Conservation (phyloP, 148 eudicot genomes). For the Persicaria maculosa region DNA sequence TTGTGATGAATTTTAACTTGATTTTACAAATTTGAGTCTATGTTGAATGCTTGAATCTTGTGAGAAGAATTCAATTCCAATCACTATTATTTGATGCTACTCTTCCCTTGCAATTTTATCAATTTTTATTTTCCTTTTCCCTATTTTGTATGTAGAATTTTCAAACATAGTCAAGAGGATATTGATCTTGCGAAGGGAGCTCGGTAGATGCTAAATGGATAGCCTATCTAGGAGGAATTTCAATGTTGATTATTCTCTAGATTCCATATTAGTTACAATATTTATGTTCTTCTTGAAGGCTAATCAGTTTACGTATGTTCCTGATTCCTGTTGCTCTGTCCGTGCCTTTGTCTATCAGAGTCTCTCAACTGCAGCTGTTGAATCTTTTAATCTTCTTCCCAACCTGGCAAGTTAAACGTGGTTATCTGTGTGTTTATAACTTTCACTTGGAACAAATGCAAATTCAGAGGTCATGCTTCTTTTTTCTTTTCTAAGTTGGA, state of each 20-base stretch:
- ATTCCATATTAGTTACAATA: neutral
- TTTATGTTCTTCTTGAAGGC: neutral
- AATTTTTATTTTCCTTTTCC: no score
- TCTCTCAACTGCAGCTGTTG: slow-evolving; percentile 67
- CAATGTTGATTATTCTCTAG: neutral
- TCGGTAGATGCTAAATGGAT: no score
- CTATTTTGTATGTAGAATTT: no score
- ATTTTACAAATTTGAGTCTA: no score
- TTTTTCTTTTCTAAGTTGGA: neutral
- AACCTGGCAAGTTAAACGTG: slow-evolving; percentile 48
- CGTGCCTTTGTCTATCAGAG: slow-evolving; percentile 32
- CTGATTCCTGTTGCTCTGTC: neutral
- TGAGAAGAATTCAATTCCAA: no score
- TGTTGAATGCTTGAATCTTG: no score
- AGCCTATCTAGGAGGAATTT: neutral
- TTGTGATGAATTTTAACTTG: no score
- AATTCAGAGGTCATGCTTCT: neutral
- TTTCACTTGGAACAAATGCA: neutral
- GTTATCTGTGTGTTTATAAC: neutral
- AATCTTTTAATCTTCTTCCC: slow-evolving; percentile 83
- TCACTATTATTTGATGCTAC: no score
- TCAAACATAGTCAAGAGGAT: no score
- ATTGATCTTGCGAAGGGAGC: no score
- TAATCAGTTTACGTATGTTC: neutral
- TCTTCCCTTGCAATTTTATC: no score